Evolutionary conservation across 2,329 filamentous ascomycete genomes (phyloP), one percentile per base, ranked within the genome.

Genomic region (Penicillium palitans): DNA sequence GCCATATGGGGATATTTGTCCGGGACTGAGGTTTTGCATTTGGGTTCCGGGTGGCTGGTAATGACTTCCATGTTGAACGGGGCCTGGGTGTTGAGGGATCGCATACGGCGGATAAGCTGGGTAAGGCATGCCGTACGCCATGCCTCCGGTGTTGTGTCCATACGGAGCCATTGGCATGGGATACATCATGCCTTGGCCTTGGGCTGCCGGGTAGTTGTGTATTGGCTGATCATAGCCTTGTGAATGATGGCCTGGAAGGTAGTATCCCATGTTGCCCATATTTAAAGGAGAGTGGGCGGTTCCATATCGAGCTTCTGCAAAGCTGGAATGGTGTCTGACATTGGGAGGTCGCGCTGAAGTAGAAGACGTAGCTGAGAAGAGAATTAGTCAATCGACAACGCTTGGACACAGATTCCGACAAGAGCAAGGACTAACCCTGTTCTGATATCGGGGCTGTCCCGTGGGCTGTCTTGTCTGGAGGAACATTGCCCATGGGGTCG

Each of bases 201-300:
- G 67, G 29, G 58, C 45, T 17, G 27, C 31, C 17, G 68, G 45
- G 27, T 70, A 74, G 42, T 68, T 68, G 40, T 70, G 70, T 15
- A 68, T 62, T 40, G 69, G 63, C 39, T 63, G 58, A 50, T 65
- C 63, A 33, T 71, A 61, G 15, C 25, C 25, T 24, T 66, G 66
- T 17, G 64, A 58, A 29, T 63, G 69, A 40, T 67, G 69, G 27
- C 49, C 52, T 12, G 72, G 72, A 8, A 74, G 57, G 24, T 67
- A 53, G 45, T 72, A 70, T 37, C 56, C 57, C 67, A 74, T 71
- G 47, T 68, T 66, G 27, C 59, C 59, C 72, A 74, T 74, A 37
- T 65, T 68, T 44, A 72, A 57, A 17, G 63, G 42, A 27, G 70
- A 64, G 19, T 61, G 55, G 10, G 51, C 51, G 17, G 57, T 42